These are phyloP conservation scores for Jamesozyma spencerorum DNA, from an alignment of 805 yeast genomes.

Conservation along the genomic window DNA sequence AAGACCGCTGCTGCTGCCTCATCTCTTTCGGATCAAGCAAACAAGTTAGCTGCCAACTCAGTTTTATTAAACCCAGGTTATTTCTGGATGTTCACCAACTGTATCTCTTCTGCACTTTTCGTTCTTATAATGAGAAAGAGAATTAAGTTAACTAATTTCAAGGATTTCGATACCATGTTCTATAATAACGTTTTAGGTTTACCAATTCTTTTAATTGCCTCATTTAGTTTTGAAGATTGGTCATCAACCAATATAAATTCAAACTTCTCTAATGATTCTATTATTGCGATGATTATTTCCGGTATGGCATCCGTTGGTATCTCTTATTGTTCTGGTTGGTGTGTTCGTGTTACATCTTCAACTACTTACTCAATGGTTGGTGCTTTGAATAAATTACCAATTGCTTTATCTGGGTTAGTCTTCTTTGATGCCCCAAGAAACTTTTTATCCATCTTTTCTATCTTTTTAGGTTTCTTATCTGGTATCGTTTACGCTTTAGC, in stretches of 20 bases:
- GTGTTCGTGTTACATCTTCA: slow-evolving; percentile 97
- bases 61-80: slow-evolving; percentile 58
- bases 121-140: slow-evolving; percentile 95
- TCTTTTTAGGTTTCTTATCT: slow-evolving; percentile 86
- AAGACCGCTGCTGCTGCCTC: slow-evolving; percentile 26
- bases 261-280: slow-evolving; percentile 69
- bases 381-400: slow-evolving; percentile 95
- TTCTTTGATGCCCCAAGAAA: slow-evolving; percentile 94
- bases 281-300: slow-evolving; percentile 77
- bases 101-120: slow-evolving; percentile 87
- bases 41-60: slow-evolving; percentile 24
- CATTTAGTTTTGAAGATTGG: slow-evolving; percentile 89
- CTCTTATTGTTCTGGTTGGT: slow-evolving; percentile 98
- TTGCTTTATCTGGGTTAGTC: slow-evolving; percentile 87
- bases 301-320: slow-evolving; percentile 95
- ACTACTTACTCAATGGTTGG: slow-evolving; percentile 99
- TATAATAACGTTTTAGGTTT: slow-evolving; percentile 91
- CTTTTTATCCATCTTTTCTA: slow-evolving; percentile 83
- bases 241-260: slow-evolving; percentile 59
- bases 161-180: slow-evolving; percentile 96
- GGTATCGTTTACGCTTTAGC: slow-evolving; percentile 95
- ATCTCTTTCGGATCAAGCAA: slow-evolving; percentile 17
- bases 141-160: slow-evolving; percentile 91
- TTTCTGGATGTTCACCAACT: slow-evolving; percentile 94
- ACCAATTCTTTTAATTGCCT: slow-evolving; percentile 72